Conservation (phyloP, 305 asterid species). For the Euphrasia arctica region DNA sequence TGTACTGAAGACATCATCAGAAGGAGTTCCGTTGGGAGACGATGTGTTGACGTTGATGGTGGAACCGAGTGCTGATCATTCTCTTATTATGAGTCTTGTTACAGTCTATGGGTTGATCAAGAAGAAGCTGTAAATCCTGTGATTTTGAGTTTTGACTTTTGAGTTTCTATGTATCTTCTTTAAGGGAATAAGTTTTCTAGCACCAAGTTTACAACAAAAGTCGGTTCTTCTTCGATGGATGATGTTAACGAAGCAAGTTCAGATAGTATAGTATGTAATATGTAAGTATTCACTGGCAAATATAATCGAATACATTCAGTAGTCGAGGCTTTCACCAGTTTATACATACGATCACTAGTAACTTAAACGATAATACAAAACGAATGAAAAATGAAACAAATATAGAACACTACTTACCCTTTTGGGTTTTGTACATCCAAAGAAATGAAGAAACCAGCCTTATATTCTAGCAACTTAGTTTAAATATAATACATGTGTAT, state of each 20-base stretch:
- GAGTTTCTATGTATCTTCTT: conserved; percentile 1
- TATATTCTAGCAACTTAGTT: conserved; percentile 4
- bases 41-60: conserved; percentile 51
- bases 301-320: conserved; percentile 18
- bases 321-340: conserved; percentile 22
- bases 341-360: conserved; percentile 21
- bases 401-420: conserved; percentile 4
- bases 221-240: not conserved
- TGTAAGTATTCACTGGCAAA: not conserved
- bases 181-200: not conserved
- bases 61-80: conserved; percentile 45
- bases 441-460: conserved; percentile 27
- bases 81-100: conserved; percentile 18
- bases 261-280: not conserved
- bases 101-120: conserved; percentile 3
- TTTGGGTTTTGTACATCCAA: conserved; percentile 26
- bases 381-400: not conserved
- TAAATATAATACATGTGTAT: not conserved
- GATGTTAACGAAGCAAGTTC: conserved; percentile 1
- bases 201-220: no score
- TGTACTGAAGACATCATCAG: conserved; percentile 35
- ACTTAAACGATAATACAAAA: conserved; percentile 21
- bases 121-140: not conserved
- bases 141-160: not conserved
- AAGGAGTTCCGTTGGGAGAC: conserved; percentile 46